Evolutionary conservation across 2,329 filamentous ascomycete genomes (phyloP).

Genomic region (Colletotrichum sp.): DNA sequence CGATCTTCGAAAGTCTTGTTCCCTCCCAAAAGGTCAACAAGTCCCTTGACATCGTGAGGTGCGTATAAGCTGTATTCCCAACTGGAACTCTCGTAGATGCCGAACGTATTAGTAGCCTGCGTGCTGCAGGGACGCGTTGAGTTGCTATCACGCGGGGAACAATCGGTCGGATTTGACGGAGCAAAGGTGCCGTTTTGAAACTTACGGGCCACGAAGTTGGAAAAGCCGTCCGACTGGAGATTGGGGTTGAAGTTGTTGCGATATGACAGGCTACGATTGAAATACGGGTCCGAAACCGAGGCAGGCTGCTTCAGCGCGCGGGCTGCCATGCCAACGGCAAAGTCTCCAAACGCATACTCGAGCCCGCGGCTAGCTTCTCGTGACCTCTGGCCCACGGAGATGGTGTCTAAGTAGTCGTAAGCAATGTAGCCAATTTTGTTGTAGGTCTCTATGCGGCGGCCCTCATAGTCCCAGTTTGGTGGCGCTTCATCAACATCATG

Average conservation of each 20-base stretch:
- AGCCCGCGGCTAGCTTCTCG: background rate
- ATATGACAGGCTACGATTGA: background rate
- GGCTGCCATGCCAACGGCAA: background rate
- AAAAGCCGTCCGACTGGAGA: background rate
- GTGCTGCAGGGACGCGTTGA: background rate
- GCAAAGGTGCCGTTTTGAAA: background rate
- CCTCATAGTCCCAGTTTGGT: background rate
- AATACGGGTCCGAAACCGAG: background rate
- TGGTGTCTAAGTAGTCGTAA: background rate
- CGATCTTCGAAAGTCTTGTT: background rate
- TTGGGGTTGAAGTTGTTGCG: background rate
- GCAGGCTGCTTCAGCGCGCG: background rate
- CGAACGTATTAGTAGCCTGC: background rate
- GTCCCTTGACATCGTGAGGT: background rate
- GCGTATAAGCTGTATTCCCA: background rate
- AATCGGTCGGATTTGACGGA: background rate
- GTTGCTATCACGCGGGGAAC: background rate
- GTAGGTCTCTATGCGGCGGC: background rate
- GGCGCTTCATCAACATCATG: background rate
- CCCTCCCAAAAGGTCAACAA: background rate
- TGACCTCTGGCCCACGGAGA: background rate
- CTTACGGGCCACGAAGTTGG: background rate
- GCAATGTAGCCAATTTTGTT: background rate
- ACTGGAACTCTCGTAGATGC: background rate
- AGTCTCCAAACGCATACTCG: background rate